Conservation (phyloP, 78 protist species). For the Dictyostelium discoideum region DNA sequence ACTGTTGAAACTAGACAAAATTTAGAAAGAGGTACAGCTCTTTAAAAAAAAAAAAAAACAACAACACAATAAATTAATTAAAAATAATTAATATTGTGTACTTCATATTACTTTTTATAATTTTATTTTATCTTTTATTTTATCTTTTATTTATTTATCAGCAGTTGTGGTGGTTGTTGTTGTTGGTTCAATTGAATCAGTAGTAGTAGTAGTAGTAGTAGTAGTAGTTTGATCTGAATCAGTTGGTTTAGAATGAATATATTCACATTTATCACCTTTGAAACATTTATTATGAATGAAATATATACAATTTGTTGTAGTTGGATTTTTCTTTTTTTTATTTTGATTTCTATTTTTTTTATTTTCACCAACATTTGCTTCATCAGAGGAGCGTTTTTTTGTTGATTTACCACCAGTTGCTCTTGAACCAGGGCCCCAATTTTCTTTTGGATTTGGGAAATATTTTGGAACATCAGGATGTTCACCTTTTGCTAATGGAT, state of each 20-base stretch:
- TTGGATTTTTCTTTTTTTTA: conserved; percentile 1
- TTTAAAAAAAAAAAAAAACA: background rate
- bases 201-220: too few relatives aligned
- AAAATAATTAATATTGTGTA: background rate
- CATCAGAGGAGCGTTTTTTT: background rate
- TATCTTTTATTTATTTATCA: too few relatives aligned
- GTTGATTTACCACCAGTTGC: conserved; percentile 27
- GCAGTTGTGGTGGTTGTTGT: too few relatives aligned
- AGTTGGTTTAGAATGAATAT: background rate
- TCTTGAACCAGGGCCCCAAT: conserved; percentile 87
- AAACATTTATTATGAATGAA: background rate
- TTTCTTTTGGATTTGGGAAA: conserved; percentile 74
- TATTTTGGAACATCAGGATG: conserved; percentile 75
- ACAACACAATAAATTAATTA: background rate
- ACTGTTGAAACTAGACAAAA: conserved; percentile 90
- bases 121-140: too few relatives aligned
- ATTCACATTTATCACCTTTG: conserved; percentile 46
- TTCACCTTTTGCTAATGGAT: conserved; percentile 62
- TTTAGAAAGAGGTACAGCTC: conserved; percentile 93
- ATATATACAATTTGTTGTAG: background rate
- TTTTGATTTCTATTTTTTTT: conserved; percentile 5
- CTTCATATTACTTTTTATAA: background rate
- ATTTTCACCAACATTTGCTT: background rate
- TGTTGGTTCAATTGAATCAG: too few relatives aligned
- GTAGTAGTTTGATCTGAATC: background rate